Percentiles rank a stretch among this genome's conserved stretches.
Evolutionary conservation across 495 filamentous ascomycete species (phyloP).

Genomic region (Staphylotrichum longicolle): DNA sequence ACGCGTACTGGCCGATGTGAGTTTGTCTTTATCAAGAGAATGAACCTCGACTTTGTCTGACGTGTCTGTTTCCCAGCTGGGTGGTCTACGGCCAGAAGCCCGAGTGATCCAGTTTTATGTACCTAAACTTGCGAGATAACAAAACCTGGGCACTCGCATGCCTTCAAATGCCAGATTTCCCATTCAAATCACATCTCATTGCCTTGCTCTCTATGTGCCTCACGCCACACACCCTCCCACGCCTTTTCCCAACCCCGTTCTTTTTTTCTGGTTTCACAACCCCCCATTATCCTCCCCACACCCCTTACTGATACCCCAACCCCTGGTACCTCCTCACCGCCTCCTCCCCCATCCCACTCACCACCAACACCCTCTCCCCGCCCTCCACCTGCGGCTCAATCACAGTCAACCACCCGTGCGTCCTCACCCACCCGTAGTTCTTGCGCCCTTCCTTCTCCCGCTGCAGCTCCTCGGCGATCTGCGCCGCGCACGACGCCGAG

Average conservation of each 20-base stretch:
- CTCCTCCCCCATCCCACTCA: constrained; percentile 24
- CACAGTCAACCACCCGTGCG: constrained; percentile 21
- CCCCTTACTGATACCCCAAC: constrained; percentile 16
- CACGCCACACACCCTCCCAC: too few relatives aligned
- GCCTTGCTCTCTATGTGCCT: too few relatives aligned
- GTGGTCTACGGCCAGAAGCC: constrained; percentile 5
- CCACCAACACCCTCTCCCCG: constrained; percentile 24
- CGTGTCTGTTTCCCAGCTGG: not conserved
- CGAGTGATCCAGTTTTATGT: not conserved
- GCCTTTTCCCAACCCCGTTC: too few relatives aligned
- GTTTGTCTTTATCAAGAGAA: not conserved
- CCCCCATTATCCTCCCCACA: not conserved
- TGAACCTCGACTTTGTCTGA: not conserved
- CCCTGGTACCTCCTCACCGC: constrained; percentile 20
- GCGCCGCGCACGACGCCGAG: constrained; percentile 16
- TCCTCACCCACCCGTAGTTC: constrained; percentile 26
- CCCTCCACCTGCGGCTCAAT: constrained; percentile 8
- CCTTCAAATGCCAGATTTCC: too few relatives aligned
- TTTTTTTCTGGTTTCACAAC: too few relatives aligned
- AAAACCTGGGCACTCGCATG: too few relatives aligned
- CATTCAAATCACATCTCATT: too few relatives aligned
- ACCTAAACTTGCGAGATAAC: too few relatives aligned
- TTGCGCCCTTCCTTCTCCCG: constrained; percentile 24
- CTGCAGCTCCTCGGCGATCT: constrained; percentile 28
- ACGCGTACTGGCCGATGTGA: constrained; percentile 28